These are phyloP conservation scores for Przewalskia tangutica DNA, from an alignment of 257 asterid species.

Conservation along the genomic window DNA sequence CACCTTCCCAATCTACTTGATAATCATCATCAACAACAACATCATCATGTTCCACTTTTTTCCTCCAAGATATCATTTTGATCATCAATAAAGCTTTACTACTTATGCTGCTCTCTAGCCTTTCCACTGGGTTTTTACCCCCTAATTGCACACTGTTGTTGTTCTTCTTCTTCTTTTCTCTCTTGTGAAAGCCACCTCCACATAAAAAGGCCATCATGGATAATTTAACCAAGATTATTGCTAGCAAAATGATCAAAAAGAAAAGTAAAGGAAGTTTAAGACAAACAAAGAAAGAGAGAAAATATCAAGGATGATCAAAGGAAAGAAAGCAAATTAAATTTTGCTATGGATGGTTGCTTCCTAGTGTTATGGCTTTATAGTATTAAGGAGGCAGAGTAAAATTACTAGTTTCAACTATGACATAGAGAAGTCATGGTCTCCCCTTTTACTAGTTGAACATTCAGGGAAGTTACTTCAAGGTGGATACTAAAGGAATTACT, in stretches of 20 bases:
- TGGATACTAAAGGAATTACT: neutral
- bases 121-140: conserved; percentile 13
- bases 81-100: conserved; percentile 45
- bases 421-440: neutral
- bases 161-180: neutral
- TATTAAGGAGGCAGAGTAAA: neutral
- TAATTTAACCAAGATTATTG: conserved; percentile 17
- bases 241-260: conserved; percentile 13
- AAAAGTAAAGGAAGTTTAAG: conserved; percentile 1
- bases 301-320: neutral
- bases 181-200: conserved; percentile 26
- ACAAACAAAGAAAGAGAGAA: neutral
- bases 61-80: conserved; percentile 62
- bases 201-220: conserved; percentile 29
- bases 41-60: conserved; percentile 34
- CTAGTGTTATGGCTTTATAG: neutral
- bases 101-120: conserved; percentile 39
- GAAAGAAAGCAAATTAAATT: neutral
- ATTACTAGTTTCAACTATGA: neutral
- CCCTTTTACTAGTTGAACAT: neutral
- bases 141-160: conserved; percentile 33
- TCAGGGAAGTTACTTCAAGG: neutral
- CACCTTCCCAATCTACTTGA: conserved; percentile 15
- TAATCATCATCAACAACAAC: conserved; percentile 2
- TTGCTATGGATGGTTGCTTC: neutral